These are phyloP conservation scores for Aspergillus chevalieri DNA, from an alignment of 2,329 filamentous ascomycete species.

Conservation along the genomic window DNA sequence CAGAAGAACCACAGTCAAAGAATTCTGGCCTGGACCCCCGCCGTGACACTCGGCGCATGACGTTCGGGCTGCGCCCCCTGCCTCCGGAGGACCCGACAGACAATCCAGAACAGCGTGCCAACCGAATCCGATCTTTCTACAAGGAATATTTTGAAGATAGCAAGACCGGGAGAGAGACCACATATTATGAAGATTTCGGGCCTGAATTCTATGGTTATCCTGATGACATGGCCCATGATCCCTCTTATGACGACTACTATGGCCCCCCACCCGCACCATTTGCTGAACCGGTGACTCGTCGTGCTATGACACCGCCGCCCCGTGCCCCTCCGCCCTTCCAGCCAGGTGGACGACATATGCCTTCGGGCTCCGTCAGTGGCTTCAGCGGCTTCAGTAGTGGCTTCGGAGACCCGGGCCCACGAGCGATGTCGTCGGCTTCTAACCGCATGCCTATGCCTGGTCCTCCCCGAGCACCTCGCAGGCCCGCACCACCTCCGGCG, in stretches of 20 bases:
- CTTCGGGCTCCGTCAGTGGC: conserved; percentile 39
- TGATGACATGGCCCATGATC: conserved; percentile 33
- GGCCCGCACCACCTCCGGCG: conserved; percentile 64
- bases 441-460: conserved; percentile 35
- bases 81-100: conserved; percentile 82
- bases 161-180: conserved; percentile 44
- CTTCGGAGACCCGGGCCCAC: conserved; percentile 41
- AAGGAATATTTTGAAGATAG: conserved; percentile 97
- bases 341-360: conserved; percentile 40
- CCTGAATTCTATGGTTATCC: conserved; percentile 55
- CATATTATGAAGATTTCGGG: conserved; percentile 72
- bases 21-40: conserved; percentile 21
- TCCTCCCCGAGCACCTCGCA: conserved; percentile 44
- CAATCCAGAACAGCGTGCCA: conserved; percentile 88
- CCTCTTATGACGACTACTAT: conserved; percentile 52
- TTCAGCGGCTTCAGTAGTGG: conserved; percentile 36
- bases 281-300: conserved; percentile 75
- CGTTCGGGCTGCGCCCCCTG: conserved; percentile 68
- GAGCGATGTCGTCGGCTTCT: conserved; percentile 61
- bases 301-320: conserved; percentile 93
- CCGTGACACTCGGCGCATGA: conserved; percentile 47
- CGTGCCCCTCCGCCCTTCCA: conserved; percentile 56
- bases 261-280: conserved; percentile 52
- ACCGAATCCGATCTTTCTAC: conserved; percentile 97
- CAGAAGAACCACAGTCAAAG: conserved; percentile 20